Percentiles rank a stretch among this genome's conserved stretches.
Evolutionary conservation across 148 eudicot species (phyloP).

Genomic region (Vaccinium myrtillus): DNA sequence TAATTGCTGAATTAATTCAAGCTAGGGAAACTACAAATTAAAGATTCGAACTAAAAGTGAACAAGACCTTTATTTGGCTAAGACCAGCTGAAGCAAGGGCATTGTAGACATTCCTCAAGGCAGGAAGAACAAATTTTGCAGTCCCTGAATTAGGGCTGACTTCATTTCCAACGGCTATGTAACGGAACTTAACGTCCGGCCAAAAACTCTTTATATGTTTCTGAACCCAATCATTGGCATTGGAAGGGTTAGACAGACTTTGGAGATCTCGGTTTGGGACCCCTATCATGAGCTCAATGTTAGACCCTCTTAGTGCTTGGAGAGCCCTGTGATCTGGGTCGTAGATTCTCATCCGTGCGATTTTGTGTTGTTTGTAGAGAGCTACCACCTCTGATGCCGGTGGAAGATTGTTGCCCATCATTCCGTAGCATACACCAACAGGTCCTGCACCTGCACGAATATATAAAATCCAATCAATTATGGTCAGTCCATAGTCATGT

Average conservation of each 20-base stretch:
- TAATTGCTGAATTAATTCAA: too few species aligned
- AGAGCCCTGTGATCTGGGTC: slow-evolving; percentile 15
- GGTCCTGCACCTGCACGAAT: slow-evolving; percentile 3
- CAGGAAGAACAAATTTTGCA: slow-evolving; percentile 14
- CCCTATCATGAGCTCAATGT: slow-evolving; percentile 20
- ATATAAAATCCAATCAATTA: neutral
- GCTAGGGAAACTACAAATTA: too few species aligned
- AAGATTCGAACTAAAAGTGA: too few species aligned
- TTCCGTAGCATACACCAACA: slow-evolving; percentile 20
- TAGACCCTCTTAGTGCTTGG: slow-evolving; percentile 12
- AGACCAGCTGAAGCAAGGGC: slow-evolving; percentile 16
- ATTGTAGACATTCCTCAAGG: slow-evolving; percentile 4
- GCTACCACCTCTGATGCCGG: slow-evolving; percentile 11
- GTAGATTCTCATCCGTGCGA: slow-evolving; percentile 19
- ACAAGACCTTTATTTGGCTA: slow-evolving; percentile 1
- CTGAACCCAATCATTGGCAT: slow-evolving; percentile 13
- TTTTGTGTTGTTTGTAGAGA: slow-evolving; percentile 3
- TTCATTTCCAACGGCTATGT: slow-evolving; percentile 21
- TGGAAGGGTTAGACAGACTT: neutral
- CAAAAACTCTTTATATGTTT: neutral
- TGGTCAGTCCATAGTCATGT: too few species aligned
- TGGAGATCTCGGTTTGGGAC: slow-evolving; percentile 21
- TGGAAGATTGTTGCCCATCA: slow-evolving; percentile 24
- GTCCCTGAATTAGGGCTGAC: neutral
- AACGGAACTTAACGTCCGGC: slow-evolving; percentile 15